Base-by-base conservation (phyloP, 164 flowering plant species). In the Piper betle region DNA sequence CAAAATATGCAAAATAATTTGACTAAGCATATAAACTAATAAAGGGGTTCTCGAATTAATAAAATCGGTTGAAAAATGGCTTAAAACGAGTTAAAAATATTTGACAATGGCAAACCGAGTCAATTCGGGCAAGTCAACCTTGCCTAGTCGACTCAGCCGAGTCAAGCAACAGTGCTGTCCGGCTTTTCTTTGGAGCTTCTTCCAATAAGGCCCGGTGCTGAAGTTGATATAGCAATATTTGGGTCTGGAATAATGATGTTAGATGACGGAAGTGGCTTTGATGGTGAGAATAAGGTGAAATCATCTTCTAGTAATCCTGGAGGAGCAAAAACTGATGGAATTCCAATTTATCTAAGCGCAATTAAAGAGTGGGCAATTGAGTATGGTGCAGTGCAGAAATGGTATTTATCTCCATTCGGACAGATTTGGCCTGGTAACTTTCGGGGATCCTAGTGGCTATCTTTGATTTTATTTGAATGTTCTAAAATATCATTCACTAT, bases 321-420 rank as follows among this genome's bases (percentile, higher is more conserved):
- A 53, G 70, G 57, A 9, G 67, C 70, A n/a, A 71, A 71, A 62
- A 73, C 60, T 38, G 82, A 78, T 74, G 97, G 98, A 4, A 80
- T 90, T 52, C 93, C 97, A 4, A 80, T 88, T 38, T 93, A 75
- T 79, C 60, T 93, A 77, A 90, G 98, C 68, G 83, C 88, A 11
- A 82, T 93, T 17, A 93, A 93, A 77, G 97, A 93, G 69, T 93
- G 98, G 98, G 68, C 79, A 84, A 93, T 93, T 74, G 97, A 93
- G 62, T 83, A 87, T 75, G 97, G 97, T 57, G 74, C n/a, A n/a
- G n/a, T n/a, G n/a, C 87, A 12, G 77, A 85, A 37, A 81, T 86
- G 85, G 71, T 90, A 53, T 82, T 78, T 58, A 76, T 90, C 53
- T 86, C 94, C 18, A 77, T 90, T 55, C 79, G 96, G 48, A 93